Evolutionary conservation across 495 filamentous ascomycete genomes (phyloP).

Genomic region (Aspergillus ostianus): DNA sequence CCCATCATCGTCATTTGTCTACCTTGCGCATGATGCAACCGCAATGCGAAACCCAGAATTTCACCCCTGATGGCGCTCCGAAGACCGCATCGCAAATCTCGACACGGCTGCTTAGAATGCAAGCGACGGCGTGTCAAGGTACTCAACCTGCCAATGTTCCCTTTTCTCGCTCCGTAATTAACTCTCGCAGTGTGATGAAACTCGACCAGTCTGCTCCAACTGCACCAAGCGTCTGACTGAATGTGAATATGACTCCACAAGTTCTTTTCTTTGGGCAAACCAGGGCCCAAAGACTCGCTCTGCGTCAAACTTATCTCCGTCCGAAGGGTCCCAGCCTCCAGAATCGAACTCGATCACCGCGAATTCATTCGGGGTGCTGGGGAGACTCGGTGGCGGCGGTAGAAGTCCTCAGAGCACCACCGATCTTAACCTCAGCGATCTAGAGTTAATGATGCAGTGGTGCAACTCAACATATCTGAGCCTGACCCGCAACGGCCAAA

Average conservation of each 20-base stretch:
- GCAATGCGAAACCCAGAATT: background rate
- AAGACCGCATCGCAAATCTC: conserved; percentile 30
- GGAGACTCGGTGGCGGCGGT: conserved; percentile 20
- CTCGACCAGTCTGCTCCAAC: conserved; percentile 38
- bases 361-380: conserved; percentile 30
- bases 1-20: background rate
- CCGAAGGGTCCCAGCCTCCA: conserved; percentile 23
- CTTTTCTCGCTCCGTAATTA: background rate
- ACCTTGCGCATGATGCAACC: background rate
- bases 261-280: conserved; percentile 39
- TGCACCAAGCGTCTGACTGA: conserved; percentile 38
- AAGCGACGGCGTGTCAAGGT: conserved; percentile 42
- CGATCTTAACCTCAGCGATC: conserved; percentile 34
- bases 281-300: conserved; percentile 25
- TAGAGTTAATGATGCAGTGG: conserved; percentile 49
- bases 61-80: conserved; percentile 20
- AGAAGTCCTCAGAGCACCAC: conserved; percentile 9
- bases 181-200: conserved; percentile 35
- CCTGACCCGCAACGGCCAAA: conserved; percentile 31
- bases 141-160: background rate
- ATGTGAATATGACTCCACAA: conserved; percentile 40
- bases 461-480: conserved; percentile 35
- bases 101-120: conserved; percentile 28
- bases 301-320: conserved; percentile 16
- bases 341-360: conserved; percentile 17